Evolutionary conservation across 495 filamentous ascomycete genomes (phyloP), one percentile per base, ranked within the genome.

Genomic region (Parathielavia appendiculata): DNA sequence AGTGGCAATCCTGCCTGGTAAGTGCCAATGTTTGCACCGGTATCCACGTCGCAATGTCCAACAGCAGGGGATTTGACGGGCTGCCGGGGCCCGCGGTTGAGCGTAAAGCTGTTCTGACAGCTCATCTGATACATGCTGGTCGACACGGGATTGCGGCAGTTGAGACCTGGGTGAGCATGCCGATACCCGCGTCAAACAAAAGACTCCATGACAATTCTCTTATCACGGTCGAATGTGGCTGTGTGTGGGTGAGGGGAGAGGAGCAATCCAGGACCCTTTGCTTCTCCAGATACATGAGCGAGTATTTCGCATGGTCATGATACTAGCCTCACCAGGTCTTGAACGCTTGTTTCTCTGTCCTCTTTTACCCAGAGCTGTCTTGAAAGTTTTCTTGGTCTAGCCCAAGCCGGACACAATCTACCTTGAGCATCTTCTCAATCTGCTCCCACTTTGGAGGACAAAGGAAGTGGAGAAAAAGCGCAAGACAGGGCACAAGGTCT

Each of bases 131-230:
- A 13, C 38, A 30, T 11, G 22, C 34, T 35, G 51, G 13, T 26
- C 1, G 51, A 54, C 19, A 43, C 20, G 38, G 13, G 32, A 48
- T 48, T 30, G 19, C 17, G 16, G 43, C 34, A 26, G 5, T 30
- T 11, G 10, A 26, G 26, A 11, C 2, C 14, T 14, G 35, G n/a
- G 14, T 5, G 43, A 48, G 17, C 19, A 17, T 56, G 54, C 54
- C 16, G 54, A 39, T 56, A 56, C 8, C 54, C 54, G 54, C 19
- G 54, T 39, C 32, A 36, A 39, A 56, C 54, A 56, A 26, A 32
- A 16, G 6, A 20, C 48, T 50, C 12, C 17, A 30, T 20, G 48
- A 7, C 48, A n/a, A 4, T 14, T 13, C n/a, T 20, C 46, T 48
- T 48, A 17, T 48, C 46, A 34, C 23, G 6, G 22, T 16, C 45